Evolutionary conservation across 768 basidiomycete genomes (phyloP), one percentile per base, ranked within the genome.

Genomic region (Tricholoma flavovirens): DNA sequence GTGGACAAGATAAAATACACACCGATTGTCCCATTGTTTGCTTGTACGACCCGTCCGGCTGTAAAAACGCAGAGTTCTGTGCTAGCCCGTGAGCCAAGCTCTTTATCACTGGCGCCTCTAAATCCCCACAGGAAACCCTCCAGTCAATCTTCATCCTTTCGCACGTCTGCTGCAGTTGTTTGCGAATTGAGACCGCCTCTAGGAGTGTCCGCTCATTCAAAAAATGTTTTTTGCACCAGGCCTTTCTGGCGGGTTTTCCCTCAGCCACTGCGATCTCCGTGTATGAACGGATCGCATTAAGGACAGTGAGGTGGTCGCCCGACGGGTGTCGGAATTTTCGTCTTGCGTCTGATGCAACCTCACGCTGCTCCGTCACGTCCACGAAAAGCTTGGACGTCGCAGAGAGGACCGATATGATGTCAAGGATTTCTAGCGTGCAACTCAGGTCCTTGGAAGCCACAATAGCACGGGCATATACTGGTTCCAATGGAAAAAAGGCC

Each of bases 401-500:
- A 10, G 91, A 90, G 36, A 95, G 76, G 24, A 98, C 70, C 9
- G 94, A 87, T 59, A 98, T 75, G 62, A 98, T 88, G 62, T 89
- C 84, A 61, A 98, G 75, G 36, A 96, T 77, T 69, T 96, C 93
- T 15, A 75, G 65, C 0, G 88, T 83, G 72, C 93, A 98, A 1
- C 79, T 80, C 53, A 85, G 73, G 17, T 81, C 78, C 64, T 82
- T 80, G 0, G 96, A 90, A 12, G 89, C 88, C 53, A 98, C 74
- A 30, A 98, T 72, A 40, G 88, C 81, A 29, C 92, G 84, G 0
- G 94, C 83, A 54, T 86, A 81, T 30, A 83, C 73, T 1, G 96
- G 93, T 61, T 98, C 93, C n/a, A 97, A 81, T 2, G 97, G 97
- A 66, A 95, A 92, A n/a, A 75, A 65, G 3, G 93, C 87, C 90